Conservation (phyloP, 768 basidiomycete genomes). For the Kwoniella mangroviensis region DNA sequence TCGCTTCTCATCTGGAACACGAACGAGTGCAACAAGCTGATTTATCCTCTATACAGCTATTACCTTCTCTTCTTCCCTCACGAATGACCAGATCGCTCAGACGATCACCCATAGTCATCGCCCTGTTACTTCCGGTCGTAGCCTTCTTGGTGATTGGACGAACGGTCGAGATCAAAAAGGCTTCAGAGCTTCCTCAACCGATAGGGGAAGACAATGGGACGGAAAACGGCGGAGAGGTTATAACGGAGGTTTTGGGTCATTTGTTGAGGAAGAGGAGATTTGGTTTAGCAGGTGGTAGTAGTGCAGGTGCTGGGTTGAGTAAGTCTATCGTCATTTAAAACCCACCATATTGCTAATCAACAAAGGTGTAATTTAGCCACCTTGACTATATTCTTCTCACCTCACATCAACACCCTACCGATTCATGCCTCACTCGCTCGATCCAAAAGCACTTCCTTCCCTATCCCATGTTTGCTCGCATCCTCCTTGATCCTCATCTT, state of each 20-base stretch:
- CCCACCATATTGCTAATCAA: neutral
- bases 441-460: conserved; percentile 50
- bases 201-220: conserved; percentile 7
- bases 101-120: conserved; percentile 36
- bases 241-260: conserved; percentile 10
- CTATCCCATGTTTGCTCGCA: conserved; percentile 45
- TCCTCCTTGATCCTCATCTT: conserved; percentile 43
- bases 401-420: conserved; percentile 54
- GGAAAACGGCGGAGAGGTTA: neutral
- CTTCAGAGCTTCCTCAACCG: conserved; percentile 29
- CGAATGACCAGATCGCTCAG: conserved; percentile 38
- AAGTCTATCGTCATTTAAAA: conserved; percentile 10
- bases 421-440: conserved; percentile 47
- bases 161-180: conserved; percentile 54
- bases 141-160: conserved; percentile 54
- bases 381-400: conserved; percentile 51
- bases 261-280: conserved; percentile 21
- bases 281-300: conserved; percentile 37
- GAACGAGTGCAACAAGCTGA: neutral
- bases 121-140: conserved; percentile 50
- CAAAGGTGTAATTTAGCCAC: conserved; percentile 31
- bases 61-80: conserved; percentile 47
- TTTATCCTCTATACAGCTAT: conserved; percentile 24
- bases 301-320: conserved; percentile 54
- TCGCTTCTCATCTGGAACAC: neutral